Evolutionary conservation across 768 basidiomycete genomes (phyloP).

Genomic region (Chalciporus piperatus): DNA sequence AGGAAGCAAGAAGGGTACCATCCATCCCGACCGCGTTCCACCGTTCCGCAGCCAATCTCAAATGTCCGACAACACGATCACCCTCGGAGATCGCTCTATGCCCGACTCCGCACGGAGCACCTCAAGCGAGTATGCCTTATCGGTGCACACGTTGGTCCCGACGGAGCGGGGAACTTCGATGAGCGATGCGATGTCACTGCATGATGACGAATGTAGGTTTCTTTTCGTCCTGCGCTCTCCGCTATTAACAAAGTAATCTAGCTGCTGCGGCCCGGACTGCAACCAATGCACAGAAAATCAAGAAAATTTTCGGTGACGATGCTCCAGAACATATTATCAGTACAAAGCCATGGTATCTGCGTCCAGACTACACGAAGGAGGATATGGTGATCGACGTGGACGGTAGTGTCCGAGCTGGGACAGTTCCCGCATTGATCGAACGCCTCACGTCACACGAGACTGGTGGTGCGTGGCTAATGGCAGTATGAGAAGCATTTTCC

Average conservation of each 20-base stretch:
- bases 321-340: conserved; percentile 45
- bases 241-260: conserved; percentile 9
- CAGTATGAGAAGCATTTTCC: not conserved
- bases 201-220: conserved; percentile 26
- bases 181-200: conserved; percentile 19
- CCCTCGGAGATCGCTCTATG: conserved; percentile 26
- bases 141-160: conserved; percentile 24
- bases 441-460: conserved; percentile 89
- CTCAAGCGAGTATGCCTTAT: conserved; percentile 25
- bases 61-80: conserved; percentile 34
- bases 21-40: conserved; percentile 23
- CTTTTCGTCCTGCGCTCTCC: not conserved
- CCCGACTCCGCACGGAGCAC: conserved; percentile 18
- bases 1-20: conserved; percentile 30
- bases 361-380: conserved; percentile 69
- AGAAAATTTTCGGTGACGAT: conserved; percentile 64
- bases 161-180: conserved; percentile 19
- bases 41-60: conserved; percentile 33
- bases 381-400: conserved; percentile 88
- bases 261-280: conserved; percentile 23
- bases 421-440: conserved; percentile 81
- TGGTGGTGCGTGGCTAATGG: conserved; percentile 55
- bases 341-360: conserved; percentile 79
- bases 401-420: conserved; percentile 82
- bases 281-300: conserved; percentile 53